Evolutionary conservation across 768 basidiomycete species (phyloP).

Genomic region (Peribolospora baueri): DNA sequence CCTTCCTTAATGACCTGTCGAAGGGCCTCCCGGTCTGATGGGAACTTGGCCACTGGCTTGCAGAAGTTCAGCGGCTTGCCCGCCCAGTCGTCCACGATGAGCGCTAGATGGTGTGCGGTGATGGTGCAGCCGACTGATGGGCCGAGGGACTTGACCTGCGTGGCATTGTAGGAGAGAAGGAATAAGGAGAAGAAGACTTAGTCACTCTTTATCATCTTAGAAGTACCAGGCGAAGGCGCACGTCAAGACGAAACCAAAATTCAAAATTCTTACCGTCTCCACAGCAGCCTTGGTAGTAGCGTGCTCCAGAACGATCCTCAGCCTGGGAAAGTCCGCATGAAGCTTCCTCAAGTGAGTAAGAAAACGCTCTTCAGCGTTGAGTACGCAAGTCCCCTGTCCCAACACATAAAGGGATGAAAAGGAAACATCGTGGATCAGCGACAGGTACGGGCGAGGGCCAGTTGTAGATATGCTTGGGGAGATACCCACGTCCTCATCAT

Average conservation of each 20-base stretch:
- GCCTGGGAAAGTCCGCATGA: constrained; percentile 55
- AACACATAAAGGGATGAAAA: not conserved
- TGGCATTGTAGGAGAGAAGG: not conserved
- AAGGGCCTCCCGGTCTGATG: constrained; percentile 65
- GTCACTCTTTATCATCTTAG: no score
- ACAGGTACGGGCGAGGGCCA: not conserved
- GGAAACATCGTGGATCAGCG: not conserved
- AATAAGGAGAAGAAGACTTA: not conserved
- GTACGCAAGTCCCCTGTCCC: constrained; percentile 55
- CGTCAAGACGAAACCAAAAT: not conserved
- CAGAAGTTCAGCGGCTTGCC: constrained; percentile 89
- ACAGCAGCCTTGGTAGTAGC: constrained; percentile 82
- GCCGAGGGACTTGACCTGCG: constrained; percentile 25
- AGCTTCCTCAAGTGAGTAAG: constrained; percentile 63
- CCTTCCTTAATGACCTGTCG: constrained; percentile 52
- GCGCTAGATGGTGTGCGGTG: constrained; percentile 79
- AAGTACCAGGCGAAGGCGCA: not conserved
- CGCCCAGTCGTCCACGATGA: constrained; percentile 92
- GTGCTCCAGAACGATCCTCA: constrained; percentile 91
- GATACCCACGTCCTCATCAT: constrained; percentile 34
- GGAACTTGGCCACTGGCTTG: constrained; percentile 93
- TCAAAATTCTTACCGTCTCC: constrained; percentile 35
- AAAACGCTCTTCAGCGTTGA: constrained; percentile 80
- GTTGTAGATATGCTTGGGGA: not conserved
- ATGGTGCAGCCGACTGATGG: constrained; percentile 82